Conservation (phyloP, 768 basidiomycete species). For the Pleurotus pulmonarius region DNA sequence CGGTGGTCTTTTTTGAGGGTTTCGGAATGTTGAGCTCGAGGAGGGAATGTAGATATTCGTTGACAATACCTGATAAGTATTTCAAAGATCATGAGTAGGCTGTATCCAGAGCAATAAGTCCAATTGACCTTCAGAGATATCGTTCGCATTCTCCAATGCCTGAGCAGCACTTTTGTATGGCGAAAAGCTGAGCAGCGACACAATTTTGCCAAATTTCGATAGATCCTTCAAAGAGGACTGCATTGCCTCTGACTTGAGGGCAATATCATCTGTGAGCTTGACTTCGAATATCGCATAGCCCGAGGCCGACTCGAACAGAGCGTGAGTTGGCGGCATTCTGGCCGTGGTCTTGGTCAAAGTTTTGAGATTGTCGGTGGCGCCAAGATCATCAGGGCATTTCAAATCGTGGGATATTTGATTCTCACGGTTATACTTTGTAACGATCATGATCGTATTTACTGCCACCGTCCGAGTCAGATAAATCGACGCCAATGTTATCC, state of each 20-base stretch:
- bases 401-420: constrained; percentile 6
- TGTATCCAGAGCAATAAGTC: neutral
- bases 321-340: constrained; percentile 67
- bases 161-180: constrained; percentile 94
- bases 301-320: constrained; percentile 90
- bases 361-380: constrained; percentile 12
- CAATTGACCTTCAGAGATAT: constrained; percentile 86
- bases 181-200: constrained; percentile 83
- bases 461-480: too few species aligned
- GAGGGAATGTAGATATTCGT: constrained; percentile 77
- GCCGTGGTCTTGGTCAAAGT: constrained; percentile 28
- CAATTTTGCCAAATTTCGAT: constrained; percentile 89
- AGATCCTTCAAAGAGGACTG: constrained; percentile 88
- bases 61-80: constrained; percentile 63
- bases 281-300: constrained; percentile 93
- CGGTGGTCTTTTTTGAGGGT: constrained; percentile 61
- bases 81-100: neutral
- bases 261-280: constrained; percentile 85
- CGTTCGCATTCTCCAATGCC: constrained; percentile 93
- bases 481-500: too few species aligned
- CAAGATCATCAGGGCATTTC: constrained; percentile 19
- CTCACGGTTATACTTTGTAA: too few species aligned
- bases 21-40: constrained; percentile 87
- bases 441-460: too few species aligned
- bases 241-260: constrained; percentile 67